Conservation (phyloP, 352 stramenopile species). For the Pythium insidiosum region DNA sequence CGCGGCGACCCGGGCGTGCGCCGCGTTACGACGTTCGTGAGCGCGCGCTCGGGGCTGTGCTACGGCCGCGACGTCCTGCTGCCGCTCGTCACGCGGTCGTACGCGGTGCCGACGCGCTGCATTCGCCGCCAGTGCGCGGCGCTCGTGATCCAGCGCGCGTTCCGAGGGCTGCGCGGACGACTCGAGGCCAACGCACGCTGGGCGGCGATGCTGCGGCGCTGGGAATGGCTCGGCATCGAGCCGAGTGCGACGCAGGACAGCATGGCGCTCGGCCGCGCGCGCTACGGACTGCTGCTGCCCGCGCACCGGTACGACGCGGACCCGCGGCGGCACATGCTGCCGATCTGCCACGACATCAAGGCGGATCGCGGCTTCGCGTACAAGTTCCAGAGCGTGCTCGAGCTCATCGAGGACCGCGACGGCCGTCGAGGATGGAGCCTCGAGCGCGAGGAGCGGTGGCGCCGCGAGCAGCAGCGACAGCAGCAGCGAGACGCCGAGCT, state of each 20-base stretch:
- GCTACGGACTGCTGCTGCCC: conserved; percentile 51
- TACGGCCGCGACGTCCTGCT: conserved; percentile 43
- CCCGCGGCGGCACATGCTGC: conserved; percentile 35
- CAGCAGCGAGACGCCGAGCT: no score
- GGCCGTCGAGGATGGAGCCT: conserved; percentile 53
- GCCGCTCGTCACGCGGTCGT: conserved; percentile 30
- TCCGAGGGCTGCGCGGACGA: conserved; percentile 23
- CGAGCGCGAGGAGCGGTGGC: conserved; percentile 24
- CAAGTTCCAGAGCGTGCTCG: conserved; percentile 65
- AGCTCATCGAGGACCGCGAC: conserved; percentile 57
- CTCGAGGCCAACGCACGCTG: conserved; percentile 10
- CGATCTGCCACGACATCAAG: conserved; percentile 26
- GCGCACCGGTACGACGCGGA: conserved; percentile 39
- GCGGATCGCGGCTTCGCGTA: conserved; percentile 44
- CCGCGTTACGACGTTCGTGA: conserved; percentile 32
- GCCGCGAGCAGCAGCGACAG: conserved; percentile 4
- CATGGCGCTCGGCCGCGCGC: conserved; percentile 41
- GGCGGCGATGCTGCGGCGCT: conserved; percentile 9
- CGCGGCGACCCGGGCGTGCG: conserved; percentile 40
- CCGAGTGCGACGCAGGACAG: conserved; percentile 18
- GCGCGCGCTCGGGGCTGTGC: conserved; percentile 23
- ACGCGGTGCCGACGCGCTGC: conserved; percentile 34
- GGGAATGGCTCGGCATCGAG: conserved; percentile 64
- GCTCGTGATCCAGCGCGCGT: conserved; percentile 26
- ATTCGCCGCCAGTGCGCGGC: conserved; percentile 25